phyloP scores from a whole-genome alignment of 2,329 filamentous ascomycete genomes.

The Botrytis aclada region DNA sequence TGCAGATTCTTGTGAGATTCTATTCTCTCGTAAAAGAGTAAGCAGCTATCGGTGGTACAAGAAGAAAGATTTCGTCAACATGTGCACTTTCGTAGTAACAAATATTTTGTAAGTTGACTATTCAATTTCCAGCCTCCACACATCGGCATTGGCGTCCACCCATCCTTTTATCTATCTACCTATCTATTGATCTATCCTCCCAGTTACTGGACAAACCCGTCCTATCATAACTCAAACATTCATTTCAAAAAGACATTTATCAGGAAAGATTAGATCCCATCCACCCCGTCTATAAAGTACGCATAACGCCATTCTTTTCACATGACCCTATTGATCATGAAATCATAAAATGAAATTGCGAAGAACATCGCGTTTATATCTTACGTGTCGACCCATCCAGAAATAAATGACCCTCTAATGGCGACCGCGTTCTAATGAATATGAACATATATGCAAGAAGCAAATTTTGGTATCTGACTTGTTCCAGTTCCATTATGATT shows the following conservation, averaged over 20 bases:
- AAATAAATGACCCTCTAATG: neutral
- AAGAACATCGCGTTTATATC: neutral
- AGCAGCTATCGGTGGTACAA: too few relatives aligned
- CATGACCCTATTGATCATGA: slow-evolving; percentile 8
- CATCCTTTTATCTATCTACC: slow-evolving; percentile 1
- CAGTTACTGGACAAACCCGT: slow-evolving; percentile 2
- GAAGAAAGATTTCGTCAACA: too few relatives aligned
- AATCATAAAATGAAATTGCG: slow-evolving; percentile 1
- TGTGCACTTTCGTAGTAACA: too few relatives aligned
- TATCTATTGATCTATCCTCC: slow-evolving; percentile 9
- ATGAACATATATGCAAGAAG: slow-evolving; percentile 20
- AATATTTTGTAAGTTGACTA: neutral
- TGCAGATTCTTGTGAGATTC: too few relatives aligned
- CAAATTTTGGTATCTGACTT: neutral
- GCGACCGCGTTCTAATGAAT: slow-evolving; percentile 2
- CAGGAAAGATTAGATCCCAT: slow-evolving; percentile 3
- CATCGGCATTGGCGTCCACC: neutral
- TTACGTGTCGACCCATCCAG: slow-evolving; percentile 8
- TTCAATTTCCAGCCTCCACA: neutral
- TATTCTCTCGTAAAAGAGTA: too few relatives aligned
- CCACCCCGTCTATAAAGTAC: slow-evolving; percentile 11
- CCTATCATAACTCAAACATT: slow-evolving; percentile 1
- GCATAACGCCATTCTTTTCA: slow-evolving; percentile 8
- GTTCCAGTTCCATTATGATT: slow-evolving; percentile 25
- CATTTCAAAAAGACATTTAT: slow-evolving; percentile 5